phyloP scores from a whole-genome alignment of 495 filamentous ascomycete species.

The Lepraria neglecta region DNA sequence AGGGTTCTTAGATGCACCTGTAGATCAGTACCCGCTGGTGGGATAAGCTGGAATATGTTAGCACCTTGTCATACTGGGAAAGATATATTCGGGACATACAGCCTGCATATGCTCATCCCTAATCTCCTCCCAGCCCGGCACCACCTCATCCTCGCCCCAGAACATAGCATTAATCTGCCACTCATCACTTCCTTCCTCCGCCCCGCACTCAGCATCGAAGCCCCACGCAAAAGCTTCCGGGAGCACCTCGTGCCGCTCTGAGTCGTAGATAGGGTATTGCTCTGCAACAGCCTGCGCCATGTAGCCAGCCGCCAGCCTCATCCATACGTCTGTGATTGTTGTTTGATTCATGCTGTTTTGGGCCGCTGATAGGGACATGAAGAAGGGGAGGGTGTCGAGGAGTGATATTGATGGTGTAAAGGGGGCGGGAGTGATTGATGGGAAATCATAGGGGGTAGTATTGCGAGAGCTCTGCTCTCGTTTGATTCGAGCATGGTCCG shows the following conservation, averaged over 20 bases:
- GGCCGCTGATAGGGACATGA: constrained; percentile 44
- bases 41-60: constrained; percentile 22
- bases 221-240: constrained; percentile 33
- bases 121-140: constrained; percentile 21
- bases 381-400: constrained; percentile 39
- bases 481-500: not conserved
- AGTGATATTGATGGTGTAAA: constrained; percentile 29
- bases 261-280: constrained; percentile 37
- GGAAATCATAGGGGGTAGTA: not conserved
- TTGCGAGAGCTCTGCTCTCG: not conserved
- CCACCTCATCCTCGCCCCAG: constrained; percentile 20
- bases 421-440: not conserved
- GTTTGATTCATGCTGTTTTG: constrained; percentile 24
- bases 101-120: constrained; percentile 23
- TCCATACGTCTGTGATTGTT: constrained; percentile 33
- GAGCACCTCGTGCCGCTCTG: constrained; percentile 26
- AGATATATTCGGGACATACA: constrained; percentile 15
- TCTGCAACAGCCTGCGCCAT: constrained; percentile 48
- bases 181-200: constrained; percentile 26
- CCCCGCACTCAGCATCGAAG: constrained; percentile 22
- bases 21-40: constrained; percentile 17
- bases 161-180: constrained; percentile 29
- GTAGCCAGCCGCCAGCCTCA: constrained; percentile 42
- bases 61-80: not conserved
- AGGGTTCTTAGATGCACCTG: constrained; percentile 16